These are phyloP conservation scores for Phyllosticta citribraziliensis DNA, from an alignment of 2,329 filamentous ascomycete species.

Conservation along the genomic window DNA sequence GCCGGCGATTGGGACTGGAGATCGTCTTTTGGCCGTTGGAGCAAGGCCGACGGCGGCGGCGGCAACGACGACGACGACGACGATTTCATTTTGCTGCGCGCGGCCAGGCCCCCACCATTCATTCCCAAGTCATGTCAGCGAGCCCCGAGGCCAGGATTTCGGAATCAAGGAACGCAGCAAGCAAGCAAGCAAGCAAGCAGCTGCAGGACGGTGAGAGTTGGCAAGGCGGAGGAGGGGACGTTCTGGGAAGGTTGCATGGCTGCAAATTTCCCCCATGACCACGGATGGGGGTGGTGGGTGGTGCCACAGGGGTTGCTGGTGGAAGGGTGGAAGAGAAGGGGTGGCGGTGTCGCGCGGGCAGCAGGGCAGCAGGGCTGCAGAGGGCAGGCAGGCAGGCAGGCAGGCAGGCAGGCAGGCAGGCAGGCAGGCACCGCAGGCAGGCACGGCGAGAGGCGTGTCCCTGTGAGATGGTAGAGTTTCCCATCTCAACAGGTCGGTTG, in stretches of 20 bases:
- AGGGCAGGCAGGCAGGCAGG: neutral
- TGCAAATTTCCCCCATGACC: conserved; percentile 6
- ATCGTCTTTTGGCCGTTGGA: neutral
- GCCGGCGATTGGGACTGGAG: neutral
- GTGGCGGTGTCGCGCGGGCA: neutral
- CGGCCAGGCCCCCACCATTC: no score
- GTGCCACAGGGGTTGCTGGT: neutral
- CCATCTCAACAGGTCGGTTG: conserved; percentile 5
- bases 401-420: neutral
- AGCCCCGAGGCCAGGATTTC: neutral
- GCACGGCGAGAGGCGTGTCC: conserved; percentile 3
- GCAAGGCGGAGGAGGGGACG: neutral
- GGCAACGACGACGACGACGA: neutral
- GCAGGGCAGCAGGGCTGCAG: neutral
- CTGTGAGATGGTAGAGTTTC: conserved; percentile 10
- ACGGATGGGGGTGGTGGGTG: conserved; percentile 1
- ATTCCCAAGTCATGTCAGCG: neutral
- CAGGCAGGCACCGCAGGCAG: no score
- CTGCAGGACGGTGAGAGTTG: neutral
- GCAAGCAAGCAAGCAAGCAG: neutral
- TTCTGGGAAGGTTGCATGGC: conserved; percentile 3
- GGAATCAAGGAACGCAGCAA: neutral
- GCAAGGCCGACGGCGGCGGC: neutral
- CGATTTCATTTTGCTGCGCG: neutral
- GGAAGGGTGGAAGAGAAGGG: neutral